Percentiles rank a stretch among this genome's conserved stretches.
These are phyloP conservation scores for Sporothrix pseudoabietina DNA, from an alignment of 2,329 filamentous ascomycete species.

Conservation along the genomic window DNA sequence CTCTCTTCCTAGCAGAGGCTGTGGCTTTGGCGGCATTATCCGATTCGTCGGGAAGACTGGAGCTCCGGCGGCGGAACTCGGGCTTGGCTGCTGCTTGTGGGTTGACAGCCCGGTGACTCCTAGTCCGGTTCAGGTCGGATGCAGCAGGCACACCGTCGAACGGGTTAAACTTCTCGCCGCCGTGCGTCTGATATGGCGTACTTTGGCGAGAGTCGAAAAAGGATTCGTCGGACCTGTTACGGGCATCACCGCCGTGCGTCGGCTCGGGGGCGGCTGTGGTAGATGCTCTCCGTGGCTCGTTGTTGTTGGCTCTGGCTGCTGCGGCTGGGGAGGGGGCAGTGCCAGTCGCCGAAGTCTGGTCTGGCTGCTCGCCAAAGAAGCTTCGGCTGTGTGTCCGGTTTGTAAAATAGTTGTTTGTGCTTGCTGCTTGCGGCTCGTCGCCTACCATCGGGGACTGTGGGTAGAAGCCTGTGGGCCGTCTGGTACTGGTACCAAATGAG, in stretches of 20 bases:
- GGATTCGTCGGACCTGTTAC: slow-evolving; percentile 33
- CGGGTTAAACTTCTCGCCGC: slow-evolving; percentile 62
- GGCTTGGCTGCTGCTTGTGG: slow-evolving; percentile 31
- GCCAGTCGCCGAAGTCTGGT: neutral
- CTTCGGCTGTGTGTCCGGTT: slow-evolving; percentile 36
- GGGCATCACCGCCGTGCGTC: slow-evolving; percentile 36
- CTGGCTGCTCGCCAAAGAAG: slow-evolving; percentile 7
- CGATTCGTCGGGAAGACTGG: slow-evolving; percentile 40
- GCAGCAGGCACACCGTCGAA: slow-evolving; percentile 49
- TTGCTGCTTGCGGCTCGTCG: slow-evolving; percentile 57
- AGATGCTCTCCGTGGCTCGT: slow-evolving; percentile 42
- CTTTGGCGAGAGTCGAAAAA: slow-evolving; percentile 56
- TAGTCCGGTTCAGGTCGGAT: slow-evolving; percentile 48
- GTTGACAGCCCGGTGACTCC: slow-evolving; percentile 48
- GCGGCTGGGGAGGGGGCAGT: slow-evolving; percentile 27
- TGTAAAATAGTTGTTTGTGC: slow-evolving; percentile 54
- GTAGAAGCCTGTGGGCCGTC: slow-evolving; percentile 52
- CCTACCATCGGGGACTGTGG: slow-evolving; percentile 53
- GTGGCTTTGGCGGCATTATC: slow-evolving; percentile 36
- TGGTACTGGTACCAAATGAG: slow-evolving; percentile 51
- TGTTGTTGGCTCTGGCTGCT: slow-evolving; percentile 33
- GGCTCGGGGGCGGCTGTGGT: slow-evolving; percentile 52
- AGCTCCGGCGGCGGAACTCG: slow-evolving; percentile 40
- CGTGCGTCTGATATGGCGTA: slow-evolving; percentile 58
- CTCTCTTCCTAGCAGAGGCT: slow-evolving; percentile 9